A percentile compares a stretch with the other conserved stretches of the same genome.
Evolutionary conservation across 1,284 basidiomycete genomes (phyloP).

Genomic region (Ganoderma sinense): DNA sequence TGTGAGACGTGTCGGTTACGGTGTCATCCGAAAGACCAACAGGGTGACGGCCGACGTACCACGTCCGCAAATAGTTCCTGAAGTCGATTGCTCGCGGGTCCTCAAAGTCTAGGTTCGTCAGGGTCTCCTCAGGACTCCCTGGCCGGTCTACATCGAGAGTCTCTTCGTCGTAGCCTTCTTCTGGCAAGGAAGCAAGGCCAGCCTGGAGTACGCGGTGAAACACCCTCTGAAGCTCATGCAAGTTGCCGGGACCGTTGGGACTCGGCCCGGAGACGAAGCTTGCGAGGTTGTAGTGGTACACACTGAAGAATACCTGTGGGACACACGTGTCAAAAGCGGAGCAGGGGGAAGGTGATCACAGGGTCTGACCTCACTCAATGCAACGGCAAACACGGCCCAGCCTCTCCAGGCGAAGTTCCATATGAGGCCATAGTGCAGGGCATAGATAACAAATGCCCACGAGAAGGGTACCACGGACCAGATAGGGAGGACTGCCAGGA

Average conservation of each 20-base stretch:
- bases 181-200: conserved; percentile 63
- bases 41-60: conserved; percentile 43
- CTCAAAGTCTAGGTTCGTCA: conserved; percentile 60
- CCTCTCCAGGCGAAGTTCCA: conserved; percentile 50
- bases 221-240: conserved; percentile 64
- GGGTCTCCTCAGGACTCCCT: conserved; percentile 66
- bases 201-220: conserved; percentile 67
- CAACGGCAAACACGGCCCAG: conserved; percentile 51
- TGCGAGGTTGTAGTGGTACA: conserved; percentile 71
- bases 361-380: conserved; percentile 64
- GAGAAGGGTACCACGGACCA: conserved; percentile 76
- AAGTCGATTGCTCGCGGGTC: conserved; percentile 84
- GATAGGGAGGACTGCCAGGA: conserved; percentile 69
- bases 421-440: conserved; percentile 54
- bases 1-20: conserved; percentile 31
- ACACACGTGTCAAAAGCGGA: conserved; percentile 7
- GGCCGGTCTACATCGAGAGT: conserved; percentile 58
- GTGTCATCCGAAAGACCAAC: no score
- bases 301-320: conserved; percentile 78
- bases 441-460: conserved; percentile 73
- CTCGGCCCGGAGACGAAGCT: conserved; percentile 59
- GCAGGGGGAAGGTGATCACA: conserved; percentile 16
- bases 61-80: conserved; percentile 71
- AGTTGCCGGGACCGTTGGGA: conserved; percentile 54
- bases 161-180: conserved; percentile 62